Evolutionary conservation across 2,329 filamentous ascomycete species (phyloP), one percentile per base, ranked within the genome.

Genomic region (Pyricularia sp.): DNA sequence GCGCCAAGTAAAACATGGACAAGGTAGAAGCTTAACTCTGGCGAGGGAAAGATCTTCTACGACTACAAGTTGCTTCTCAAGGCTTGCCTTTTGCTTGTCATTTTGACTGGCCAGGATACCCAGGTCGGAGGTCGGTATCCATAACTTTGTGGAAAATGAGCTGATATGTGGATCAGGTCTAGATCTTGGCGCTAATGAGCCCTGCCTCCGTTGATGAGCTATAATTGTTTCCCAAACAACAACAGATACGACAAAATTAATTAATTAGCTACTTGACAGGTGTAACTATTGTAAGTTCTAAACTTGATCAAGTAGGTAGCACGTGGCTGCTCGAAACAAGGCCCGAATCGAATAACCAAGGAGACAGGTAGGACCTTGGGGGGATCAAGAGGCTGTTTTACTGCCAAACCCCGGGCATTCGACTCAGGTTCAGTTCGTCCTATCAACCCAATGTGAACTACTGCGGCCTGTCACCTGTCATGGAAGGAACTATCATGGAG

Each of bases 1-100:
- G 26, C 55, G 66, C 66, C 66, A 68, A 63, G 66, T 68, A 58
- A 68, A 68, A 68, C 66, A 11, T 17, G 20, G 12, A 31, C 28
- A 68, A 33, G 66, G 58, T 26, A 23, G 33, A 68, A 68, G 66
- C 66, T 68, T 68, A 59, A 50, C 12, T 33, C 2, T n/a, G 17
- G 17, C 17, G n/a, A n/a, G 42, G 33, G 12, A 9, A n/a, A 3
- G 42, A 50, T 50, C 42, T n/a, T 50, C 33, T 36, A 36, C 33
- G 33, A 36, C 33, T 36, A 14, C 17, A 50, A n/a, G 7, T 50
- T 50, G 20, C 42, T 36, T 36, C 6, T 36, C 33, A 12, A 50
- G n/a, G 23, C 58, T 25, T 61, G 58, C 25, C 58, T 61, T n/a
- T 59, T 61, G 58, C 58, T 61, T 61, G n/a, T 61, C 58, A 61